Conservation (phyloP, 345 rosid species). For the Laguncularia racemosa region DNA sequence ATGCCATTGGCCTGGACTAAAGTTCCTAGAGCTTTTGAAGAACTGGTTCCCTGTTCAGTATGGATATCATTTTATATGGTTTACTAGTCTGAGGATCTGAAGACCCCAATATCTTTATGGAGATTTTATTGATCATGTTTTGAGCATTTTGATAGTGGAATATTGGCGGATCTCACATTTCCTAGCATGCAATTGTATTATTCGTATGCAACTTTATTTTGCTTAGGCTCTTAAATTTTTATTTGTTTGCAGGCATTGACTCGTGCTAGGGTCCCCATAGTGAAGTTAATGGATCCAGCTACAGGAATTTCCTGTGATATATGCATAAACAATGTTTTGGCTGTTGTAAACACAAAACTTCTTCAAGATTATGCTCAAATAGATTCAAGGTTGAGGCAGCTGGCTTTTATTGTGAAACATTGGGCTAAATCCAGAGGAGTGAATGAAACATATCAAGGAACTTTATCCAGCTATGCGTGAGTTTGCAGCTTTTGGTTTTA, state of each 20-base stretch:
- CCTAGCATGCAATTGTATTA: background rate
- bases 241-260: conserved; percentile 58
- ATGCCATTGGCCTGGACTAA: no score
- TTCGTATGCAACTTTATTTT: background rate
- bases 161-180: no score
- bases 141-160: no score
- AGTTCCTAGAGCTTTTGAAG: no score
- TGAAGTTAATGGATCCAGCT: conserved; percentile 92
- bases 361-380: conserved; percentile 72
- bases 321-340: conserved; percentile 87
- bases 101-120: no score
- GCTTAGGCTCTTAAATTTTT: conserved; percentile 6
- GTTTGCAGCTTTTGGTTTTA: conserved; percentile 19
- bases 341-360: conserved; percentile 96
- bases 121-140: no score
- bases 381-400: conserved; percentile 74
- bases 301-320: conserved; percentile 95
- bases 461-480: conserved; percentile 98
- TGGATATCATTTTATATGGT: no score
- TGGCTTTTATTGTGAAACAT: conserved; percentile 87
- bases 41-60: no score
- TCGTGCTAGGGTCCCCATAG: conserved; percentile 94
- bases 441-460: conserved; percentile 93
- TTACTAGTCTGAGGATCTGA: no score
- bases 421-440: conserved; percentile 98